These are phyloP conservation scores for Apiotrichum veenhuisii DNA, from an alignment of 1,284 basidiomycete species.

Conservation along the genomic window DNA sequence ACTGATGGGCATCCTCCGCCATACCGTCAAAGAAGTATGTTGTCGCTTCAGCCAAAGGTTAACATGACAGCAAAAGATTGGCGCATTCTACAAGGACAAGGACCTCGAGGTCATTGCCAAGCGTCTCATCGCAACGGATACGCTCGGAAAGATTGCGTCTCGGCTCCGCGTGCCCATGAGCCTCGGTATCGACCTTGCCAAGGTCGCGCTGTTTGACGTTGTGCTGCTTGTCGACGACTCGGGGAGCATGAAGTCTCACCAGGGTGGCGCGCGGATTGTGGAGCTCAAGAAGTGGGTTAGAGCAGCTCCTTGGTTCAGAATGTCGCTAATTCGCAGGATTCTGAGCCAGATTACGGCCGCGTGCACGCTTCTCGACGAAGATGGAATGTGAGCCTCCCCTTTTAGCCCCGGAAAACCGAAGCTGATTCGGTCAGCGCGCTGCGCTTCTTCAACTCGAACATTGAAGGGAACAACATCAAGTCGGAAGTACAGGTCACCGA, in stretches of 20 bases:
- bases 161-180: conserved; percentile 38
- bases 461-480: conserved; percentile 50
- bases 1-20: not conserved
- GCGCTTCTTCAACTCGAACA: conserved; percentile 50
- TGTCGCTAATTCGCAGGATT: not conserved
- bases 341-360: not conserved
- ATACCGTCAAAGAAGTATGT: conserved; percentile 1
- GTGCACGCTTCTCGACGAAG: conserved; percentile 6
- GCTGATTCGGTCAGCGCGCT: conserved; percentile 24
- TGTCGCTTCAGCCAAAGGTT: no score
- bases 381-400: conserved; percentile 7
- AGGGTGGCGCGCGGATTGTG: conserved; percentile 46
- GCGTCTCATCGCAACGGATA: not conserved
- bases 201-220: conserved; percentile 47
- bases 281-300: conserved; percentile 23
- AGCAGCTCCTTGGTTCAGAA: no score
- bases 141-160: not conserved
- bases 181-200: conserved; percentile 49
- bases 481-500: conserved; percentile 37
- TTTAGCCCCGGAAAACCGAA: not conserved
- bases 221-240: conserved; percentile 50
- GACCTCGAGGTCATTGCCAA: conserved; percentile 5
- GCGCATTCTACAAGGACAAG: conserved; percentile 1
- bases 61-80: conserved; percentile 4
- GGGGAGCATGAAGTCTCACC: conserved; percentile 46